phyloP scores from a whole-genome alignment of 2,329 filamentous ascomycete species.

The Aspergillus fijiensis region DNA sequence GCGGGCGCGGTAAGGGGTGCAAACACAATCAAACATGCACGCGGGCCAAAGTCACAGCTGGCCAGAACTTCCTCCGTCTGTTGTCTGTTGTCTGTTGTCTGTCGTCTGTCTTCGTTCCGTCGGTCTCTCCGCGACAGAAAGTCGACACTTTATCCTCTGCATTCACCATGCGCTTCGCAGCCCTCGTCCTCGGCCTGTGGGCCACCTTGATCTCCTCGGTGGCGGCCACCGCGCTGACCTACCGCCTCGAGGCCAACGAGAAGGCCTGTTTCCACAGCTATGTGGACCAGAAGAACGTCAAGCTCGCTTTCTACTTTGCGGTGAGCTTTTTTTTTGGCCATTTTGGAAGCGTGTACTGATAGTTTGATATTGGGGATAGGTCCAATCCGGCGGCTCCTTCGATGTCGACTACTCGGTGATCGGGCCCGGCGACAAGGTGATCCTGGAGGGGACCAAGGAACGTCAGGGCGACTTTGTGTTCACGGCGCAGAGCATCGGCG shows the following conservation, averaged over 20 bases:
- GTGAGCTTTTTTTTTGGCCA: slow-evolving; percentile 54
- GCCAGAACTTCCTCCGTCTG: slow-evolving; percentile 31
- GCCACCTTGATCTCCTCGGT: slow-evolving; percentile 69
- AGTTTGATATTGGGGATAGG: slow-evolving; percentile 52
- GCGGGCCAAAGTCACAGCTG: slow-evolving; percentile 30
- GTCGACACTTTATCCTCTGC: slow-evolving; percentile 4
- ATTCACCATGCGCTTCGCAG: slow-evolving; percentile 62
- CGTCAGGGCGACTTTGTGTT: slow-evolving; percentile 98
- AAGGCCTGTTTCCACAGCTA: slow-evolving; percentile 91
- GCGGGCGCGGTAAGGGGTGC: slow-evolving; percentile 16
- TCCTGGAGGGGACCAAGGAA: slow-evolving; percentile 85
- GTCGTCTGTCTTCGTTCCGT: slow-evolving; percentile 15
- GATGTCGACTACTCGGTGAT: slow-evolving; percentile 91
- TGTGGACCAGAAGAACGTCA: slow-evolving; percentile 74
- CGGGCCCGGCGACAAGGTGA: slow-evolving; percentile 75
- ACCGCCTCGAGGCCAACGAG: slow-evolving; percentile 86
- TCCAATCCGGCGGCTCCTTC: slow-evolving; percentile 97
- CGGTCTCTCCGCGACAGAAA: slow-evolving; percentile 14
- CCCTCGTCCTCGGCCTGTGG: slow-evolving; percentile 66
- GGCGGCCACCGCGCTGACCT: slow-evolving; percentile 88
- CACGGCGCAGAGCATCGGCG: slow-evolving; percentile 80
- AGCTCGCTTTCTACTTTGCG: slow-evolving; percentile 98
- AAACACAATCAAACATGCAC: slow-evolving; percentile 35
- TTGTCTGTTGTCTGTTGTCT: slow-evolving; percentile 5
- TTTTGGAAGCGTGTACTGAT: neutral